Evolutionary conservation across 192 early-diverging fungal species (phyloP).

Genomic region (Coemansia sp.): DNA sequence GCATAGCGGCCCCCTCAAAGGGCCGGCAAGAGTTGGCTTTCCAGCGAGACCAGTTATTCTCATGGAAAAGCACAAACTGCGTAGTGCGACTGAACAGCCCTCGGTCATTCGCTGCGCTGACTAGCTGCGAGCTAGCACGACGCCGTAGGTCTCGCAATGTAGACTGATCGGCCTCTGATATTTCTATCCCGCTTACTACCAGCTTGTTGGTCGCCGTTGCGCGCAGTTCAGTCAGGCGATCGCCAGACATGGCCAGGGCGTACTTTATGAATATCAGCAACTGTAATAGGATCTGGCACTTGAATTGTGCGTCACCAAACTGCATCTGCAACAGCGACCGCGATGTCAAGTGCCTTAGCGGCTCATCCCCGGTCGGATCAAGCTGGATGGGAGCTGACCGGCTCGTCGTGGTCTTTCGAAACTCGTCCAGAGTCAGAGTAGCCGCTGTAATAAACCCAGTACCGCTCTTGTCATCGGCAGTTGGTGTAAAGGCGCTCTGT

Average conservation of each 20-base stretch:
- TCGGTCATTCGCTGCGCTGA: slow-evolving; percentile 62
- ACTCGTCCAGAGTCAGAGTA: slow-evolving; percentile 37
- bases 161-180: slow-evolving; percentile 48
- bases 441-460: slow-evolving; percentile 26
- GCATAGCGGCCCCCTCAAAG: slow-evolving; percentile 63
- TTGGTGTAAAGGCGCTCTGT: slow-evolving; percentile 42
- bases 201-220: slow-evolving; percentile 61
- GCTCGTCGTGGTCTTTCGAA: slow-evolving; percentile 25
- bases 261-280: slow-evolving; percentile 86
- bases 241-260: slow-evolving; percentile 59
- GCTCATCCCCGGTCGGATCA: slow-evolving; percentile 24
- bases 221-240: slow-evolving; percentile 53
- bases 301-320: slow-evolving; percentile 80
- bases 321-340: slow-evolving; percentile 55
- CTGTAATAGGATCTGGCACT: slow-evolving; percentile 86
- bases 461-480: neutral
- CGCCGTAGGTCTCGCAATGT: slow-evolving; percentile 61
- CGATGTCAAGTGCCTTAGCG: slow-evolving; percentile 36
- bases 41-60: slow-evolving; percentile 82
- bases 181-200: slow-evolving; percentile 47
- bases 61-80: slow-evolving; percentile 69
- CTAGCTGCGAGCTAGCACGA: slow-evolving; percentile 56
- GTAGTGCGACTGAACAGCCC: slow-evolving; percentile 68
- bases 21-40: slow-evolving; percentile 76
- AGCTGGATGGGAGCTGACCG: slow-evolving; percentile 14